These are phyloP conservation scores for Ophiostoma triangulosporum DNA, from an alignment of 2,329 filamentous ascomycete genomes.

Conservation along the genomic window DNA sequence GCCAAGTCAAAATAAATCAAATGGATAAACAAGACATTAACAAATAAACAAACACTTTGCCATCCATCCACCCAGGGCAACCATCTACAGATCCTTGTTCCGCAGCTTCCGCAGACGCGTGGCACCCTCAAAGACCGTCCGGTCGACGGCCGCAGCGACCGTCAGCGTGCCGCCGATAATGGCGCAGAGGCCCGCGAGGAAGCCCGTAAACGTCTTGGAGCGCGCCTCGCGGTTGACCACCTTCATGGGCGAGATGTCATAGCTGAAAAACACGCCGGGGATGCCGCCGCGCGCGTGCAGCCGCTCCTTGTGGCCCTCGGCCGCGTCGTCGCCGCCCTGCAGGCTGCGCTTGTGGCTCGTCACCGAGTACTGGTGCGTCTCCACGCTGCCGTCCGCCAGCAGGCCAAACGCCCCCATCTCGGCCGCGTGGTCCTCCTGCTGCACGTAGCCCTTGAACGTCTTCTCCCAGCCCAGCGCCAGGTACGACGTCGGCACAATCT, in stretches of 20 bases:
- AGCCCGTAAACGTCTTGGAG: slow-evolving; percentile 78
- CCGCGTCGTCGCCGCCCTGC: slow-evolving; percentile 65
- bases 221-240: slow-evolving; percentile 92
- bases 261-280: slow-evolving; percentile 96
- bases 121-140: slow-evolving; percentile 79
- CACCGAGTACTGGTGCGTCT: slow-evolving; percentile 97
- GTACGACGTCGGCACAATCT: slow-evolving; percentile 94
- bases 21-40: too few relatives aligned
- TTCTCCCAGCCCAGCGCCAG: slow-evolving; percentile 81
- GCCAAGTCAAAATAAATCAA: too few relatives aligned
- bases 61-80: too few relatives aligned
- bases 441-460: slow-evolving; percentile 26
- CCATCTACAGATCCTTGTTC: slow-evolving; percentile 45
- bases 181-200: slow-evolving; percentile 86
- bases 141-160: slow-evolving; percentile 84
- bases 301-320: slow-evolving; percentile 84
- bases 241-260: slow-evolving; percentile 99
- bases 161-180: slow-evolving; percentile 91
- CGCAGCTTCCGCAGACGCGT: slow-evolving; percentile 78
- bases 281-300: slow-evolving; percentile 84
- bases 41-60: too few relatives aligned
- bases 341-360: slow-evolving; percentile 91
- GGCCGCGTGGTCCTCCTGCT: slow-evolving; percentile 25
- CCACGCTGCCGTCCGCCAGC: slow-evolving; percentile 62
- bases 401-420: slow-evolving; percentile 58